These are phyloP conservation scores for Stereum hirsutum DNA, from an alignment of 1,284 basidiomycete genomes.

Conservation along the genomic window DNA sequence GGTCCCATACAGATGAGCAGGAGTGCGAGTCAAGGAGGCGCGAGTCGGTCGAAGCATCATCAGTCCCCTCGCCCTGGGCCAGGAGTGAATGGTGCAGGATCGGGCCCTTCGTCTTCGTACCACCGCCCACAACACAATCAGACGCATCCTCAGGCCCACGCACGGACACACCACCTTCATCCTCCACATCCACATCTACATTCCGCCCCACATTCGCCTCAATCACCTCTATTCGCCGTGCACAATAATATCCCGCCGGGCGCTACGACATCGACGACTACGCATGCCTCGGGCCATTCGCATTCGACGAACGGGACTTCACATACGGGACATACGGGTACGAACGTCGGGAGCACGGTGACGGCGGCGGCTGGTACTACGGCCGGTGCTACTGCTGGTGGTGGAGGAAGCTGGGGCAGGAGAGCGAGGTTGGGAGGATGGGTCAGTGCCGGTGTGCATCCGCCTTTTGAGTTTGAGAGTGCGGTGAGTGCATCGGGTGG, in stretches of 20 bases:
- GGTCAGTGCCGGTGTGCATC: constrained; percentile 12
- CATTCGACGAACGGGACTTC: constrained; percentile 9
- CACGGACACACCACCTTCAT: constrained; percentile 2
- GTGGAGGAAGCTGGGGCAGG: constrained; percentile 10
- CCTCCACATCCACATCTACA: constrained; percentile 2
- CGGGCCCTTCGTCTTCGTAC: no score
- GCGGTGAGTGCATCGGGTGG: constrained; percentile 8
- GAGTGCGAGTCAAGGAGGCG: constrained; percentile 7
- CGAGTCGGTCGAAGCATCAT: constrained; percentile 1
- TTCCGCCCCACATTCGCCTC: background rate
- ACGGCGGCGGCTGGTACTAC: constrained; percentile 5
- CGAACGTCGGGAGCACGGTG: no score
- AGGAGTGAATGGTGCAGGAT: no score
- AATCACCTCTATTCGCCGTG: constrained; percentile 7
- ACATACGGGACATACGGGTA: no score
- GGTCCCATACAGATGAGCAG: constrained; percentile 2
- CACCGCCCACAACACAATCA: constrained; percentile 2
- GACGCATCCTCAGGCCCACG: constrained; percentile 4
- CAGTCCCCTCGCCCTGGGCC: constrained; percentile 3
- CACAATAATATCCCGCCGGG: no score
- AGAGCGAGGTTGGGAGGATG: constrained; percentile 7
- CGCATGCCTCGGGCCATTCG: constrained; percentile 12
- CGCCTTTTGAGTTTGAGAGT: constrained; percentile 13
- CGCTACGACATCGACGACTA: no score
- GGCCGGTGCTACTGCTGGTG: background rate